Evolutionary conservation across 176 grass and related monocot species (phyloP).

Genomic region (Oryza longistaminata): DNA sequence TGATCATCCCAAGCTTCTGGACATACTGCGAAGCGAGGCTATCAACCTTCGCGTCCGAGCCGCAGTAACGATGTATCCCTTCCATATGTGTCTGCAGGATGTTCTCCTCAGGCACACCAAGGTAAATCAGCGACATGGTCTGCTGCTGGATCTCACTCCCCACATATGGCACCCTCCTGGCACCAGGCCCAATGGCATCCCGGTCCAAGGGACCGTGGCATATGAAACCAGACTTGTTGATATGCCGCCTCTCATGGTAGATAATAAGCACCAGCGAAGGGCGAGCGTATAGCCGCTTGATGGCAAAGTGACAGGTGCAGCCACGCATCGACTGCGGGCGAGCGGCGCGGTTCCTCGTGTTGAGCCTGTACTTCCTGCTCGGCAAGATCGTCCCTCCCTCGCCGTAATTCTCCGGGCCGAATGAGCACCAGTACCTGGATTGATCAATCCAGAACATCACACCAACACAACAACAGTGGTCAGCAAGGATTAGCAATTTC

Average conservation of each 20-base stretch:
- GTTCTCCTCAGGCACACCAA: conserved; percentile 90
- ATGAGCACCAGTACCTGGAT: conserved; percentile 94
- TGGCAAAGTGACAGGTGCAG: conserved; percentile 81
- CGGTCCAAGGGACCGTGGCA: conserved; percentile 85
- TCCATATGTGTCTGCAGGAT: conserved; percentile 81
- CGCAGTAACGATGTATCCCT: conserved; percentile 80
- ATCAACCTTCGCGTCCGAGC: conserved; percentile 59
- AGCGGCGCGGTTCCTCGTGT: conserved; percentile 83
- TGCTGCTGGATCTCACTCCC: conserved; percentile 90
- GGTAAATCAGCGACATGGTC: conserved; percentile 91
- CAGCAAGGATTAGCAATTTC: background rate
- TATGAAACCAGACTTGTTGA: conserved; percentile 79
- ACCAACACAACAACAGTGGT: background rate
- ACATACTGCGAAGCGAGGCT: conserved; percentile 78
- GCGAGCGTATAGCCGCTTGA: conserved; percentile 72
- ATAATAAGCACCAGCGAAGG: conserved; percentile 70
- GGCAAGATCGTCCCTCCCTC: conserved; percentile 82
- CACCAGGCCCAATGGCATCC: conserved; percentile 83
- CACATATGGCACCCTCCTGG: conserved; percentile 73
- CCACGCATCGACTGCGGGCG: conserved; percentile 90
- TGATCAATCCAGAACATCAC: background rate
- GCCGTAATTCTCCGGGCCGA: conserved; percentile 92
- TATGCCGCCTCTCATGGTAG: conserved; percentile 84
- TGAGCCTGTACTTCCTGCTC: conserved; percentile 76
- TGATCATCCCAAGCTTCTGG: conserved; percentile 96